phyloP scores from a whole-genome alignment of 2,329 filamentous ascomycete genomes.

The Pseudocercospora eumusae region DNA sequence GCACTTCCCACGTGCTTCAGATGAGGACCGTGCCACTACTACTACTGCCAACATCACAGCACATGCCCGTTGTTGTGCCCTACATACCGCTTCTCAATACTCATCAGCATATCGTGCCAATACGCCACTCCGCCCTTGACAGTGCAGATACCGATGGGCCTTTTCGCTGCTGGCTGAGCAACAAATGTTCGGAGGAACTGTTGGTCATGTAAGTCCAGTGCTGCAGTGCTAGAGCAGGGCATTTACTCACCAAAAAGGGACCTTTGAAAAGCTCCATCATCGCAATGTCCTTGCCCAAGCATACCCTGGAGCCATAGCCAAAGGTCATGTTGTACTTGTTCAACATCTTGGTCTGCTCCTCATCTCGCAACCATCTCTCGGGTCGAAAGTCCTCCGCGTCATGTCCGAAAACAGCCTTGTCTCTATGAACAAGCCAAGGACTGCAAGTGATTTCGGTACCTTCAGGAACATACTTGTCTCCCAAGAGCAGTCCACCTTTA shows the following conservation, averaged over 20 bases:
- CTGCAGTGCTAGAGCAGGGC: neutral
- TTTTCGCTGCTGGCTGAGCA: conserved; percentile 36
- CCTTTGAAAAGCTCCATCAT: conserved; percentile 57
- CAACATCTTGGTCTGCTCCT: conserved; percentile 16
- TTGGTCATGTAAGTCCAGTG: neutral
- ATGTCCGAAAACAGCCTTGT: conserved; percentile 8
- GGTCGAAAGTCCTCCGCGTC: conserved; percentile 20
- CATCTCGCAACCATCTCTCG: conserved; percentile 16
- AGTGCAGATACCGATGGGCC: conserved; percentile 41
- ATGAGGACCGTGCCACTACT: too few species aligned
- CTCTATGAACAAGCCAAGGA: conserved; percentile 7
- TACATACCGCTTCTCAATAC: conserved; percentile 29
- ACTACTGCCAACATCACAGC: too few species aligned
- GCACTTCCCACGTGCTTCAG: too few species aligned
- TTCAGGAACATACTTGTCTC: conserved; percentile 32
- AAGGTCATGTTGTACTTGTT: conserved; percentile 46
- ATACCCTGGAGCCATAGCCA: conserved; percentile 53
- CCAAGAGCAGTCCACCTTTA: conserved; percentile 45
- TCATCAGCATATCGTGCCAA: conserved; percentile 47
- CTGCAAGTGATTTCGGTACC: conserved; percentile 4
- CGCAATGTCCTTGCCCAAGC: conserved; percentile 54
- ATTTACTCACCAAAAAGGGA: conserved; percentile 27
- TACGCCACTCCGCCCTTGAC: conserved; percentile 49
- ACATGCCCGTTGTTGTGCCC: too few species aligned
- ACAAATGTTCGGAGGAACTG: conserved; percentile 48